A percentile compares a stretch with the other conserved stretches of the same genome.
Evolutionary conservation across 139 green algal species (phyloP).

Genomic region (Haematococcus sp.): DNA sequence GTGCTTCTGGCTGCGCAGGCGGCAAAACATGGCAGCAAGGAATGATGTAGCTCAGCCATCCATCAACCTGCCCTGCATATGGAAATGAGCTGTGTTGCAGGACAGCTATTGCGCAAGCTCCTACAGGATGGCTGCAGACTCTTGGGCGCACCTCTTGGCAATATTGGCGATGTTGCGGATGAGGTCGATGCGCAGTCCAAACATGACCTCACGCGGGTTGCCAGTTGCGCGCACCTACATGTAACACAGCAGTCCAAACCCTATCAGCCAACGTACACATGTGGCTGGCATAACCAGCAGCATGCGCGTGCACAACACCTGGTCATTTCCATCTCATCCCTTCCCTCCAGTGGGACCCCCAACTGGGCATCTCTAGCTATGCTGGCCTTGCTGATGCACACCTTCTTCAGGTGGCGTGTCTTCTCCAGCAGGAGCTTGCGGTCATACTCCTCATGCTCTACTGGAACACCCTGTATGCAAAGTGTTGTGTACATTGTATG

Average conservation of each 20-base stretch:
- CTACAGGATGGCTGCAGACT: not conserved
- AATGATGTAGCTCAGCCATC: not conserved
- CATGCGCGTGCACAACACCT: not conserved
- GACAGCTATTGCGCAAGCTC: not conserved
- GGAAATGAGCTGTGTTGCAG: not conserved
- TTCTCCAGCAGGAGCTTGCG: constrained; percentile 76
- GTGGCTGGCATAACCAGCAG: not conserved
- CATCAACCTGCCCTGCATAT: not conserved
- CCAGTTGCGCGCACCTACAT: constrained; percentile 42
- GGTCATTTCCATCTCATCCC: constrained; percentile 11
- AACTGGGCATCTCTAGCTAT: no score
- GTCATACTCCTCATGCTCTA: constrained; percentile 75
- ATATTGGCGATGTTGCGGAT: constrained; percentile 96
- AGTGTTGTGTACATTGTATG: no score
- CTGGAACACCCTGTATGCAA: constrained; percentile 5
- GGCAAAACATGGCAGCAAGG: not conserved
- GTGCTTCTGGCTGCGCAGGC: constrained; percentile 64
- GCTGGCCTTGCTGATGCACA: no score
- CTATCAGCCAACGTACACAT: not conserved
- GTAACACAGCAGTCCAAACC: constrained; percentile 46
- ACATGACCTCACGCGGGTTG: constrained; percentile 81
- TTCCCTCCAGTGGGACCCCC: no score
- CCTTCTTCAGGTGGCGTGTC: constrained; percentile 53
- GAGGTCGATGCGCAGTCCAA: constrained; percentile 88
- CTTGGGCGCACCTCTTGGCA: constrained; percentile 61